Evolutionary conservation across 1,139 yeast genomes (phyloP).

Genomic region (Yamadazyma jaroonii): DNA sequence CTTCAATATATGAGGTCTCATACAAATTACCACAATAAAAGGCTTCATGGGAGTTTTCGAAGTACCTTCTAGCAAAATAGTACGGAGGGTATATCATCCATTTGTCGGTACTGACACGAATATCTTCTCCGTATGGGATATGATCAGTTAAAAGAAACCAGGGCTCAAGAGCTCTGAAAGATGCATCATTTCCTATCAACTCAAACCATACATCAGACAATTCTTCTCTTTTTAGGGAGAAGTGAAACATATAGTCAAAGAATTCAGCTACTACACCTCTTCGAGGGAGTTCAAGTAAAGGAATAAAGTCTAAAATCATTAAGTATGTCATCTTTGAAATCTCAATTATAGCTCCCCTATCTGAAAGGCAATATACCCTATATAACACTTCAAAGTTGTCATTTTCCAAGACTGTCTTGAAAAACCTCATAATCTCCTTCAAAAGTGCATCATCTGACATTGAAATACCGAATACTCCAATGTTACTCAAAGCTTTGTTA

Average conservation of each 20-base stretch:
- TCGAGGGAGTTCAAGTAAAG: neutral
- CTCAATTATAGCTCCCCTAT: neutral
- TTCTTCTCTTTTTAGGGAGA: neutral
- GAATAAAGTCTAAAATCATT: neutral
- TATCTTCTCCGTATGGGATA: too few species aligned
- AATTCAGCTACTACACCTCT: neutral
- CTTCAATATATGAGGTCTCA: too few species aligned
- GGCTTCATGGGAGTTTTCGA: neutral
- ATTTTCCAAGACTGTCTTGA: neutral
- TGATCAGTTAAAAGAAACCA: too few species aligned
- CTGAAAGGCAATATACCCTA: neutral
- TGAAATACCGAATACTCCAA: constrained; percentile 1
- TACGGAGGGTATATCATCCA: neutral
- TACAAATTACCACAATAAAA: too few species aligned
- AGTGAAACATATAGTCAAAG: neutral
- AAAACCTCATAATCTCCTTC: neutral
- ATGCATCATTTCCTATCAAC: neutral
- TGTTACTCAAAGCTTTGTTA: neutral
- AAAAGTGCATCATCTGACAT: neutral
- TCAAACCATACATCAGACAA: constrained; percentile 4
- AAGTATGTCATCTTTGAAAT: neutral
- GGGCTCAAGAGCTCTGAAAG: neutral
- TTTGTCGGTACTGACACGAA: neutral
- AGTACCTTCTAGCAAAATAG: neutral
- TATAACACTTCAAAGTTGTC: neutral